Percentiles rank a stretch among this genome's conserved stretches.
Conservation (phyloP, 2,329 filamentous ascomycete genomes). For the Talaromyces sp. region DNA sequence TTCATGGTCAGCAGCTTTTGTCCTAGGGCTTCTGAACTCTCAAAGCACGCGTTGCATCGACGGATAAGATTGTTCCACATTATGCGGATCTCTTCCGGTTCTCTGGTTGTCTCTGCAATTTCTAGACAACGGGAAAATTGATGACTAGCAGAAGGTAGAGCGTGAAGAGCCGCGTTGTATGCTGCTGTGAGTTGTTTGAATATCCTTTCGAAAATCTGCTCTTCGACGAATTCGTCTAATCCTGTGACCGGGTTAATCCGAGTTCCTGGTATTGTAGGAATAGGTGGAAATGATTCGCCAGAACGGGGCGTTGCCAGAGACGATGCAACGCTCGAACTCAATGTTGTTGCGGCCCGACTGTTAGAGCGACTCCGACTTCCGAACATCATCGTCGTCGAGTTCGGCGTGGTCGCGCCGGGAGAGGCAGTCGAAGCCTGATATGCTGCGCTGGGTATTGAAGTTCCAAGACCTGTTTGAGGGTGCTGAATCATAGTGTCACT, state of each 20-base stretch:
- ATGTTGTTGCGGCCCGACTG: conserved; percentile 53
- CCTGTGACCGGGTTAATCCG: conserved; percentile 57
- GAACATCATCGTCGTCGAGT: conserved; percentile 28
- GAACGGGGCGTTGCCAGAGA: conserved; percentile 68
- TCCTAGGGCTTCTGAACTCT: conserved; percentile 70
- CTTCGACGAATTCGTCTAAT: conserved; percentile 67
- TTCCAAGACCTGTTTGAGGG: conserved; percentile 27
- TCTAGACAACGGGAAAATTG: conserved; percentile 65
- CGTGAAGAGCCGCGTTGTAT: conserved; percentile 67
- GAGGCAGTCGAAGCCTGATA: conserved; percentile 32
- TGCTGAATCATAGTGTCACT: conserved; percentile 52
- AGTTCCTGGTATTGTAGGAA: conserved; percentile 44
- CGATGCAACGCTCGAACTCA: conserved; percentile 45
- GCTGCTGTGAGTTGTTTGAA: conserved; percentile 72
- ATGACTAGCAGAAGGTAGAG: conserved; percentile 64
- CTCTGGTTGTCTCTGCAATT: conserved; percentile 58
- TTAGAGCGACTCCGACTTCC: conserved; percentile 44
- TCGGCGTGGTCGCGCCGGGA: conserved; percentile 30
- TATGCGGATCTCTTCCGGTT: conserved; percentile 57
- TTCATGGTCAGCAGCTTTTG: conserved; percentile 73
- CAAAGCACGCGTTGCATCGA: conserved; percentile 66
- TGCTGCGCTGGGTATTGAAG: conserved; percentile 20
- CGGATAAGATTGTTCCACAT: conserved; percentile 68
- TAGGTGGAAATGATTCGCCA: conserved; percentile 68
- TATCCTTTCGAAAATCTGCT: conserved; percentile 75